Evolutionary conservation across 352 stramenopile genomes (phyloP), one percentile per base, ranked within the genome.

Genomic region (Plasmopara viticola): DNA sequence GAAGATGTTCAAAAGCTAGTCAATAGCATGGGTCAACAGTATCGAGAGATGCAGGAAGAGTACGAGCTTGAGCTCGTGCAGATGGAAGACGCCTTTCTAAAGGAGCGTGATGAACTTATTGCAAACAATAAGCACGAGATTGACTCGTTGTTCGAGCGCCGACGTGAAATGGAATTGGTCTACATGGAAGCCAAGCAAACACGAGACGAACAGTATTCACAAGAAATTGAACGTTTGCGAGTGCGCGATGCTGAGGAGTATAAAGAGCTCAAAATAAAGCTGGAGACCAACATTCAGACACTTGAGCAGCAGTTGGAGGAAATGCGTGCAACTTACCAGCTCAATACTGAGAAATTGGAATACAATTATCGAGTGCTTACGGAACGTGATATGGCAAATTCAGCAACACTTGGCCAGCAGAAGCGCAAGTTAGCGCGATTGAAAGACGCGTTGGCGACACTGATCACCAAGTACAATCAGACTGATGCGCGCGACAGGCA

Each of bases 311-410:
- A 98, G 64, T 80, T 98, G 18, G 90, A 97, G 62, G 90, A 98
- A 44, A 98, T 98, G 87, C 79, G 90, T 15, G 87, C 91, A 1
- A 97, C 90, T 28, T 98, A 98, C 62, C 87, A 97, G 58, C 84
- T 98, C 52, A 98, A 98, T 58, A 98, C 90, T 8, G 93, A 98
- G 55, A 98, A 98, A 60, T 80, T 98, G 45, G 93, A 98, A 68
- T 98, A 98, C 70, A 98, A 98, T 58, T 98, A 97, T 67, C 77
- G 91, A 20, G 90, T 98, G 7, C 74, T 98, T 9, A 97, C 86
- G 0, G 92, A 98, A 53, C 73, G 90, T 13, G 92, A 98, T 54
- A 96, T 95, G 79, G 94, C 98, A 48, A 98, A 98, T 69, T 96
- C 82, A 31, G 87, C 82, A 15, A 97, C 87, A 9, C 56, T 97